Evolutionary conservation across 2,329 filamentous ascomycete genomes (phyloP).

Genomic region (Fusarium tuaranense): DNA sequence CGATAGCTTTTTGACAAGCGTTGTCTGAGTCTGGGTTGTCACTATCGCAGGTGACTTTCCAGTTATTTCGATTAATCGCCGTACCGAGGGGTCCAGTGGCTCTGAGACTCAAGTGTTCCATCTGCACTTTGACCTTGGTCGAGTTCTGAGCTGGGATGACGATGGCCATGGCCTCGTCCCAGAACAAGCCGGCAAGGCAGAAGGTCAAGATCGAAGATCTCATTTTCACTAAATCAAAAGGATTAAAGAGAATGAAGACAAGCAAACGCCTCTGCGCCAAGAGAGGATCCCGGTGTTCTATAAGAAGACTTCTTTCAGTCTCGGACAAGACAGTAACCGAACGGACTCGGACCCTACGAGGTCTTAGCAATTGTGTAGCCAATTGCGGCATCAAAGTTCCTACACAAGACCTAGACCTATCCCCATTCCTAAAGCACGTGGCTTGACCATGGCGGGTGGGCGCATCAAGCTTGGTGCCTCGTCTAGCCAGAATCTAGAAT

Average conservation of each 20-base stretch:
- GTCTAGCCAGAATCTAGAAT: not conserved
- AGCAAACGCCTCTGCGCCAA: not conserved
- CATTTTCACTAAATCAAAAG: not conserved
- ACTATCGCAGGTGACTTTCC: slow-evolving; percentile 30
- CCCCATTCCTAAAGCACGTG: not conserved
- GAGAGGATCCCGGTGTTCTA: not conserved
- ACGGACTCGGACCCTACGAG: not conserved
- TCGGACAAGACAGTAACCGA: not conserved
- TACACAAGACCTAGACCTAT: not conserved
- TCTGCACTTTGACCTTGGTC: slow-evolving; percentile 12
- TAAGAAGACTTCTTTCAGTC: not conserved
- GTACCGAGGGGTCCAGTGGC: slow-evolving; percentile 27
- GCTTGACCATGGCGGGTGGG: not conserved
- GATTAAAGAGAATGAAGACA: not conserved
- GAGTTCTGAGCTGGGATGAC: not conserved
- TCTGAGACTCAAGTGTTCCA: slow-evolving; percentile 19
- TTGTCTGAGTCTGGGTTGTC: slow-evolving; percentile 6
- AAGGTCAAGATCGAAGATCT: slow-evolving; percentile 12
- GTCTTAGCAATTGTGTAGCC: not conserved
- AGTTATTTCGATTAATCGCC: slow-evolving; percentile 15
- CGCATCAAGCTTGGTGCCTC: not conserved
- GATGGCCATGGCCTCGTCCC: not conserved
- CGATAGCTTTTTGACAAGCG: slow-evolving; percentile 27
- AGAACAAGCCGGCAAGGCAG: slow-evolving; percentile 15
- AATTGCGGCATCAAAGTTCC: not conserved